Base-by-base conservation (phyloP, 768 basidiomycete species). In the Suillus paluster region DNA sequence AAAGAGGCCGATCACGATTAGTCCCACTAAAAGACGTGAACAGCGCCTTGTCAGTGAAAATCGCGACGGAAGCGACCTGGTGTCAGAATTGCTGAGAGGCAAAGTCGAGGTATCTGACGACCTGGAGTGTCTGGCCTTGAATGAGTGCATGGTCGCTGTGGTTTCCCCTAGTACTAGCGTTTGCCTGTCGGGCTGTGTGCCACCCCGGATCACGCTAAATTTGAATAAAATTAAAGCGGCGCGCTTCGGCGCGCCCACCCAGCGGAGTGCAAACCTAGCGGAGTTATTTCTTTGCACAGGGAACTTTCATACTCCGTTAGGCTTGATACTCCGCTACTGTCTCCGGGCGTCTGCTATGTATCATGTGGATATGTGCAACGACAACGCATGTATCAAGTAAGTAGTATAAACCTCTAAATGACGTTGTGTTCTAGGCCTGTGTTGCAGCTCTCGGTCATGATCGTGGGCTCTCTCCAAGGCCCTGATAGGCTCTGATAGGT, bases 61-160 rank as follows among this genome's bases (percentile, higher is more conserved):
- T 1, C 63, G 38, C 5, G 56, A 23, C 3, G 42, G 5, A 0
- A 30, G 2, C 5, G 59, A 56, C 53, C 63, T 62, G 3, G 59
- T 48, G 5, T 73, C 65, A 17, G 67, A 44, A 1, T 49, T 25
- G 23, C 50, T 57, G 23, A 70, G 8, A 5, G 71, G 73, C 2
- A 75, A 68, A 10, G 65, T 25, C 27, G 67, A 62, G 0, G 21
- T 15, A 3, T 63, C 30, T 14, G 53, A 48, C 2, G 60, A 23
- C 5, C 64, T 63, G 19, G 64, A 33, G 14, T 58, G 63, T 17
- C 62, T 68, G 21, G 1, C 10, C 48, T 50, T 65, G 58, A 23
- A 27, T 4, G 38, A 38, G 6, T 57, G 63, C 67, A 71, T 65
- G 58, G 38, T 4, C 19, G 11, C 19, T 30, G 45, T 27, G 4